These are phyloP conservation scores for Urochloa ruziziensis DNA, from an alignment of 176 grass and related monocot genomes.

Conservation along the genomic window DNA sequence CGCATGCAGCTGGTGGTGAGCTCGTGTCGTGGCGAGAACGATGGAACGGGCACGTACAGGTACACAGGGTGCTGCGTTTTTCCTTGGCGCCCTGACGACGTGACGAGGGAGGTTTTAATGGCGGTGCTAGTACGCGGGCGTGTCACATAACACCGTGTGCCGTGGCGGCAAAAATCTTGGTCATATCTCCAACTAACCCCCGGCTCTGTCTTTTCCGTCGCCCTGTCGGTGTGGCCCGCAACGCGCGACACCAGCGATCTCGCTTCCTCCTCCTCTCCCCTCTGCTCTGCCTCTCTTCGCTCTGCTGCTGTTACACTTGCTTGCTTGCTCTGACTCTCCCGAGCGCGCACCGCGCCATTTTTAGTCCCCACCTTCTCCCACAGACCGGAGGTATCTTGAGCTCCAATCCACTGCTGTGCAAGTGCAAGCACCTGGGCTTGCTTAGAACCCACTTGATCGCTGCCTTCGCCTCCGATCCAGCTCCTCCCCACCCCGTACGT, in stretches of 20 bases:
- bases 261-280: neutral
- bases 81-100: neutral
- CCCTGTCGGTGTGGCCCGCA: neutral
- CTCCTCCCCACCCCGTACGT: constrained; percentile 27
- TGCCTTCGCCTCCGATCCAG: neutral
- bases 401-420: constrained; percentile 58
- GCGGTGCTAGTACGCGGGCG: neutral
- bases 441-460: constrained; percentile 76
- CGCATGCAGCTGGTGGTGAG: neutral
- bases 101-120: neutral
- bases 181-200: constrained; percentile 53
- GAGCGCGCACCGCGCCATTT: constrained; percentile 22
- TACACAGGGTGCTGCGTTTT: neutral
- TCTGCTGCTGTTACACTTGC: neutral
- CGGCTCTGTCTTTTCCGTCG: constrained; percentile 9
- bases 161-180: constrained; percentile 28
- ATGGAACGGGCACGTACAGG: no score
- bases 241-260: neutral
- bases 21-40: neutral
- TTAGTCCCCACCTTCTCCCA: constrained; percentile 37
- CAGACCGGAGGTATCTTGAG: constrained; percentile 52
- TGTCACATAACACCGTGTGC: constrained; percentile 12
- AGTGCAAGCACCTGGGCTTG: constrained; percentile 23
- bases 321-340: neutral
- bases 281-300: neutral